Percentiles rank a stretch among this genome's conserved stretches.
Evolutionary conservation across 345 rosid genomes (phyloP).

Genomic region (Ceriops zippeliana): DNA sequence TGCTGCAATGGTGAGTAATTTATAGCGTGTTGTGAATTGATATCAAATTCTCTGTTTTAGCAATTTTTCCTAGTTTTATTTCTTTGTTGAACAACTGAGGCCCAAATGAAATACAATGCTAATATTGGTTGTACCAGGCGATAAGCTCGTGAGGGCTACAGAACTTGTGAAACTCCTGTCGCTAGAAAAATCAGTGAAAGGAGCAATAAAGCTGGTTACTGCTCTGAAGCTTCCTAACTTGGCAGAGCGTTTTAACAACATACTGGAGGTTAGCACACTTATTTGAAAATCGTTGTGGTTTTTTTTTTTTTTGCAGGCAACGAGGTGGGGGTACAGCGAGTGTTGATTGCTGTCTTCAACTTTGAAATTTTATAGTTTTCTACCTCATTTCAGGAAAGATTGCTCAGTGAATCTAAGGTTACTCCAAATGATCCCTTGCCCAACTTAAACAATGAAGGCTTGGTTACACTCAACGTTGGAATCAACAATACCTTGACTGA

Average conservation of each 20-base stretch:
- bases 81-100: not conserved
- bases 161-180: conserved; percentile 76
- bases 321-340: not conserved
- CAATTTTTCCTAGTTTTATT: not conserved
- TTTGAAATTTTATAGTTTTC: conserved; percentile 13
- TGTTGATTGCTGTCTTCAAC: not conserved
- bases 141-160: conserved; percentile 72
- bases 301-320: not conserved
- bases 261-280: conserved; percentile 59
- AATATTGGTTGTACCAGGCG: conserved; percentile 46
- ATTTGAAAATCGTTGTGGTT: not conserved
- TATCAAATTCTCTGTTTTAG: not conserved
- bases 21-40: not conserved
- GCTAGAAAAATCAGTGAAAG: conserved; percentile 75
- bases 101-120: not conserved
- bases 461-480: conserved; percentile 20
- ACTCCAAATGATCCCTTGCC: conserved; percentile 14
- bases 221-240: conserved; percentile 86
- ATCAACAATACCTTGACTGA: conserved; percentile 27
- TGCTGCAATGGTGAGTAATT: conserved; percentile 75
- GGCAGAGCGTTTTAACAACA: conserved; percentile 75
- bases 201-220: conserved; percentile 85
- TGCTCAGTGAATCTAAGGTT: conserved; percentile 51
- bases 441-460: conserved; percentile 13
- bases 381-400: conserved; percentile 54